phyloP scores from a whole-genome alignment of 2,329 filamentous ascomycete genomes.

The Exserohilum turcica region DNA sequence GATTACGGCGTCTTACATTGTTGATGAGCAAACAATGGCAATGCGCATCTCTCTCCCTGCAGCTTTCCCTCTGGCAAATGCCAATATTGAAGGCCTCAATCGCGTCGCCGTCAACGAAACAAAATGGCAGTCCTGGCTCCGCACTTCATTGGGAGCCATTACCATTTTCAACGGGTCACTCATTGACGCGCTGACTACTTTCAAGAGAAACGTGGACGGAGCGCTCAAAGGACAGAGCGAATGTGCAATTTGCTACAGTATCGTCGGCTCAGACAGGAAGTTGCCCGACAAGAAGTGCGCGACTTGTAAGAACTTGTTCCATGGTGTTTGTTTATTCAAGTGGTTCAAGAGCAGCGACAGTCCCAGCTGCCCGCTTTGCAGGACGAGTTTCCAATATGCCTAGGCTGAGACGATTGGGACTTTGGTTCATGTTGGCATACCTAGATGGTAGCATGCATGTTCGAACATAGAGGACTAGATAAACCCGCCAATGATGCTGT shows the following conservation, averaged over 20 bases:
- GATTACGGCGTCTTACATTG: conserved; percentile 80
- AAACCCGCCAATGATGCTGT: not conserved
- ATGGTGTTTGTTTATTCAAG: conserved; percentile 86
- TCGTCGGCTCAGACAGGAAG: conserved; percentile 85
- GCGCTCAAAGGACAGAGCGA: conserved; percentile 91
- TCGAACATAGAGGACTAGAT: not conserved
- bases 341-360: conserved; percentile 96
- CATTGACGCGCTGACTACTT: conserved; percentile 83
- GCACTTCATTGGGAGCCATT: conserved; percentile 88
- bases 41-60: conserved; percentile 82
- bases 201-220: conserved; percentile 83
- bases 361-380: conserved; percentile 88
- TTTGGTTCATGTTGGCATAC: not conserved
- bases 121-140: conserved; percentile 91
- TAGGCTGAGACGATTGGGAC: conserved; percentile 8
- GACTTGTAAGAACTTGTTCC: conserved; percentile 94
- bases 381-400: conserved; percentile 78
- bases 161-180: conserved; percentile 90
- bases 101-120: conserved; percentile 87
- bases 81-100: conserved; percentile 75
- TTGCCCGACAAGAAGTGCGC: conserved; percentile 89
- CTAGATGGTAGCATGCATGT: not conserved
- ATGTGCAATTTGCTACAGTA: conserved; percentile 95
- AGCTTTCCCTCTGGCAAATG: conserved; percentile 80
- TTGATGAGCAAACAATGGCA: conserved; percentile 84